Percentiles rank a stretch among this genome's conserved stretches.
Conservation (phyloP, 768 basidiomycete species). For the Psilocybe subaeruginosa region DNA sequence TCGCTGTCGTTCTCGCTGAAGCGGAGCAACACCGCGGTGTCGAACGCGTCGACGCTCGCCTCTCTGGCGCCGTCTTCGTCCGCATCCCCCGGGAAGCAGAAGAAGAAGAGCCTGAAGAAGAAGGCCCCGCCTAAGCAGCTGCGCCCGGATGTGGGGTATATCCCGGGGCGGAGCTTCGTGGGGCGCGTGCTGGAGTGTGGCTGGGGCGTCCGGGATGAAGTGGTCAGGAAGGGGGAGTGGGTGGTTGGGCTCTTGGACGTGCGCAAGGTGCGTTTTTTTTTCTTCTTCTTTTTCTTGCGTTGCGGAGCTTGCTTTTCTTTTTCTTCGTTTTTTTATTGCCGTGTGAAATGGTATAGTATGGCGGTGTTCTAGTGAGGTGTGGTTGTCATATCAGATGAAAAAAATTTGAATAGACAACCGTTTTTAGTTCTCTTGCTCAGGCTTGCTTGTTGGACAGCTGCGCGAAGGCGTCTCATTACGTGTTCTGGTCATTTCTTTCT, state of each 20-base stretch:
- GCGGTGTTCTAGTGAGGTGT: too few relatives aligned
- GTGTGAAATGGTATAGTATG: neutral
- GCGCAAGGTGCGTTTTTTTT: constrained; percentile 62
- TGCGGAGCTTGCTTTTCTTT: neutral
- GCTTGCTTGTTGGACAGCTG: too few relatives aligned
- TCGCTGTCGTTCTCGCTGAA: constrained; percentile 24
- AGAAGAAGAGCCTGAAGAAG: constrained; percentile 7
- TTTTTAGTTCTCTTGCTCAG: too few relatives aligned
- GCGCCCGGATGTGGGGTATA: constrained; percentile 62
- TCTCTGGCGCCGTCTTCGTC: neutral
- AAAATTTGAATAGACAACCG: too few relatives aligned
- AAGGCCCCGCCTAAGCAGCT: constrained; percentile 15
- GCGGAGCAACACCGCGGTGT: constrained; percentile 18
- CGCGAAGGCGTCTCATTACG: neutral
- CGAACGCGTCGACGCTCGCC: constrained; percentile 5
- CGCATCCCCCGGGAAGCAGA: constrained; percentile 2
- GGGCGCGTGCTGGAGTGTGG: constrained; percentile 85
- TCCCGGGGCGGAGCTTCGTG: constrained; percentile 88
- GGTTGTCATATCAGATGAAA: too few relatives aligned
- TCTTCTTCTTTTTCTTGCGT: constrained; percentile 6
- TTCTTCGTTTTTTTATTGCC: neutral
- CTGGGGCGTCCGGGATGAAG: constrained; percentile 74
- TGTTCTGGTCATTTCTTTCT: neutral
- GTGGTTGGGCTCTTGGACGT: constrained; percentile 81
- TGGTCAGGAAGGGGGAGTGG: constrained; percentile 80